These are phyloP conservation scores for Puccinia novopanici DNA, from an alignment of 1,284 basidiomycete species.

Conservation along the genomic window DNA sequence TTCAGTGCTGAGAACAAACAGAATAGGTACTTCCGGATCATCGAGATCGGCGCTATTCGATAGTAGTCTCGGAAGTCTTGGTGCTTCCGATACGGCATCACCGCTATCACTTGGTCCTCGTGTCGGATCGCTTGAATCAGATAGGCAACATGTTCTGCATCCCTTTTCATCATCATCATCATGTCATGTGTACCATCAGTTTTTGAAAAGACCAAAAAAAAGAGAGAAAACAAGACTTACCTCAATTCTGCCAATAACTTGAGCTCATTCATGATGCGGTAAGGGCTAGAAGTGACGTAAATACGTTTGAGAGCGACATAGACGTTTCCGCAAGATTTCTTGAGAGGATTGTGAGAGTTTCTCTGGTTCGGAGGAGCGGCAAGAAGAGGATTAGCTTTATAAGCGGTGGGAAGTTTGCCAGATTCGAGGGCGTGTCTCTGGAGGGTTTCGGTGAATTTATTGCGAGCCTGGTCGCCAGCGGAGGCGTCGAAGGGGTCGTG, in stretches of 20 bases:
- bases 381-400: constrained; percentile 18
- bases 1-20: constrained; percentile 87
- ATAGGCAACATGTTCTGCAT: constrained; percentile 81
- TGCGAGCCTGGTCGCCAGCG: constrained; percentile 37
- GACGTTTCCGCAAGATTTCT: constrained; percentile 57
- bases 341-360: constrained; percentile 55
- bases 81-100: constrained; percentile 91
- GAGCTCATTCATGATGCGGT: constrained; percentile 90
- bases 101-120: constrained; percentile 86
- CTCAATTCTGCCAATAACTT: constrained; percentile 78
- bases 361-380: not conserved
- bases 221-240: constrained; percentile 53
- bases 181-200: not conserved
- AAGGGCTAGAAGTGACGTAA: constrained; percentile 90
- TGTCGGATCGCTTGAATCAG: constrained; percentile 91
- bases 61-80: constrained; percentile 91
- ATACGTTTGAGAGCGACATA: constrained; percentile 96
- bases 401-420: constrained; percentile 65
- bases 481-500: constrained; percentile 33
- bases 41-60: constrained; percentile 65
- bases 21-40: constrained; percentile 84
- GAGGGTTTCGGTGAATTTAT: constrained; percentile 46
- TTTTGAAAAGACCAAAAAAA: not conserved
- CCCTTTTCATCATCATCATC: constrained; percentile 62
- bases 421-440: constrained; percentile 54